Percentiles rank a stretch among this genome's conserved stretches.
Evolutionary conservation across 805 yeast species (phyloP).

Genomic region (Isabelozyma heimii): DNA sequence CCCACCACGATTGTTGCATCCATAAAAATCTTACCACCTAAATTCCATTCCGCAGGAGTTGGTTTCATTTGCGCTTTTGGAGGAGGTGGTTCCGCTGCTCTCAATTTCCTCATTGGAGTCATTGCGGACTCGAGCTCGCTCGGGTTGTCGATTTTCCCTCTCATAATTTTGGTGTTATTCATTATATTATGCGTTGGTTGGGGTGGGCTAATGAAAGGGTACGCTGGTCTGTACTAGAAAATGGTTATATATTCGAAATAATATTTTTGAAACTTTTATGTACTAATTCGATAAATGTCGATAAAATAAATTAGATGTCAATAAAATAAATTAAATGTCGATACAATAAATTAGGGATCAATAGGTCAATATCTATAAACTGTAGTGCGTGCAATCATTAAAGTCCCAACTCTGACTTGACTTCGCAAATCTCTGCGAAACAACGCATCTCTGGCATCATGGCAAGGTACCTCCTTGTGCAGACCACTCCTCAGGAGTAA

Average conservation of each 20-base stretch:
- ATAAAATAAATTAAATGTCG: too few relatives aligned
- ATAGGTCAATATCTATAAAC: background rate
- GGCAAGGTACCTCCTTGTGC: conserved; percentile 32
- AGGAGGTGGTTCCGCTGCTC: conserved; percentile 76
- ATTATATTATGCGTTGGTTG: conserved; percentile 23
- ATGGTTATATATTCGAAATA: too few relatives aligned
- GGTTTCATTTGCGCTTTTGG: conserved; percentile 79
- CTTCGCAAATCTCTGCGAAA: background rate
- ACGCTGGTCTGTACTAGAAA: background rate
- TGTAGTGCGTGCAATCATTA: background rate
- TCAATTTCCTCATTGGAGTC: conserved; percentile 65
- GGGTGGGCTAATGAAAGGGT: conserved; percentile 15
- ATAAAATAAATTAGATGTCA: too few relatives aligned
- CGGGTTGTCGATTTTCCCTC: conserved; percentile 32
- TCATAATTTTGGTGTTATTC: conserved; percentile 23
- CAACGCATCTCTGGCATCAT: background rate
- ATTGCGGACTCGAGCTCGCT: conserved; percentile 32
- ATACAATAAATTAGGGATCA: background rate
- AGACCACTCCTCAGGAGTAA: conserved; percentile 84
- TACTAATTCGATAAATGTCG: too few relatives aligned
- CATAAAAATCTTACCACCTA: conserved; percentile 58
- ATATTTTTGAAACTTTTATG: too few relatives aligned
- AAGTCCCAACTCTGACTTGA: background rate
- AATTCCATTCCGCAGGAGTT: conserved; percentile 61
- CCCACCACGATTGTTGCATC: conserved; percentile 71